A percentile compares a stretch with the other conserved stretches of the same genome.
Evolutionary conservation across 805 yeast genomes (phyloP).

Genomic region (Cyberlindnera meyerae): DNA sequence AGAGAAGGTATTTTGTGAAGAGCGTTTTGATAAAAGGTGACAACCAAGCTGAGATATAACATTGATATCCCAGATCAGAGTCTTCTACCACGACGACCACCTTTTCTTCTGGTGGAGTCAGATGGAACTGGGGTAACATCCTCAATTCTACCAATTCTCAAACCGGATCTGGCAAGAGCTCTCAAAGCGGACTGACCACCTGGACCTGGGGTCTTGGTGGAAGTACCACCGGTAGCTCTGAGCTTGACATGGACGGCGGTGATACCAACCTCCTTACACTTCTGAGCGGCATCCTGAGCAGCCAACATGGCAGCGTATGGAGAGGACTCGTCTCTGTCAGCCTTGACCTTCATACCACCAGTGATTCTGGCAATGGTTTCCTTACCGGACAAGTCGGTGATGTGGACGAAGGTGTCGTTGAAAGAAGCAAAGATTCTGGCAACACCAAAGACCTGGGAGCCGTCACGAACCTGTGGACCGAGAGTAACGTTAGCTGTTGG

Average conservation of each 20-base stretch:
- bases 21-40: constrained; percentile 3
- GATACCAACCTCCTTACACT: constrained; percentile 99
- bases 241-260: constrained; percentile 99
- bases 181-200: constrained; percentile 99
- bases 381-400: constrained; percentile 98
- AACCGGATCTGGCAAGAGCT: constrained; percentile 99
- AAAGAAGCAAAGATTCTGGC: constrained; percentile 99
- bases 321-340: constrained; percentile 99
- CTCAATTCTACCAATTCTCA: constrained; percentile 99
- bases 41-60: constrained; percentile 7
- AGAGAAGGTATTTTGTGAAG: background rate
- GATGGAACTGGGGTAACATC: constrained; percentile 99
- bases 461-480: constrained; percentile 91
- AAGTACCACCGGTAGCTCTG: constrained; percentile 99
- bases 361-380: constrained; percentile 99
- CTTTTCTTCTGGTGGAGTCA: constrained; percentile 99
- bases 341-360: constrained; percentile 99
- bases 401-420: constrained; percentile 99
- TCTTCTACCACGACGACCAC: constrained; percentile 99
- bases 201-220: constrained; percentile 99
- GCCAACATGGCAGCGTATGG: constrained; percentile 99
- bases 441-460: constrained; percentile 99
- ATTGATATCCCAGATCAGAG: constrained; percentile 46
- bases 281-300: constrained; percentile 98
- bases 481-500: constrained; percentile 50